Conservation (phyloP, 257 asterid genomes). For the Coffea eugenioides region DNA sequence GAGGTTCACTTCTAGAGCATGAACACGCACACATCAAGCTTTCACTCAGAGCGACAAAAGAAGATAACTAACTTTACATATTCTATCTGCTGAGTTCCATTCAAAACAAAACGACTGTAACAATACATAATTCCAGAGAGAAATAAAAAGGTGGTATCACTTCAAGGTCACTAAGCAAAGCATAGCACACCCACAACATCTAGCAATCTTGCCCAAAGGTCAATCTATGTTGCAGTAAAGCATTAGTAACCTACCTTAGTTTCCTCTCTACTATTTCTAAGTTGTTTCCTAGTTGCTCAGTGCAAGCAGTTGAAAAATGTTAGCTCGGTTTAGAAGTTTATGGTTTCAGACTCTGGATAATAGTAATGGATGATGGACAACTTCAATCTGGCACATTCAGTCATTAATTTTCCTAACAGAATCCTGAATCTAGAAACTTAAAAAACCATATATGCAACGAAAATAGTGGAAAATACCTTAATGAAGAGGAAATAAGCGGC, state of each 20-base stretch:
- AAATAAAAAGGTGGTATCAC: background rate
- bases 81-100: background rate
- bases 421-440: background rate
- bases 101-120: background rate
- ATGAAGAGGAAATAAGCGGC: slow-evolving; percentile 64
- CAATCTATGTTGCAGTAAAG: background rate
- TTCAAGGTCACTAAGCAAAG: background rate
- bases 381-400: background rate
- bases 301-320: background rate
- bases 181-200: background rate
- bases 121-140: background rate
- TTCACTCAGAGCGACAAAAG: background rate
- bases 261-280: background rate
- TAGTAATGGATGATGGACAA: background rate
- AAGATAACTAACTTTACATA: background rate
- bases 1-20: background rate
- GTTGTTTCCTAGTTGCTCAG: background rate
- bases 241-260: background rate
- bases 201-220: background rate
- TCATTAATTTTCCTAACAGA: background rate
- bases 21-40: background rate
- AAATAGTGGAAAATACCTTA: slow-evolving; percentile 40
- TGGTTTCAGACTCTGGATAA: background rate
- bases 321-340: background rate
- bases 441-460: slow-evolving; percentile 4